phyloP scores from a whole-genome alignment of 2,329 filamentous ascomycete genomes.

The Fusarium albidum region DNA sequence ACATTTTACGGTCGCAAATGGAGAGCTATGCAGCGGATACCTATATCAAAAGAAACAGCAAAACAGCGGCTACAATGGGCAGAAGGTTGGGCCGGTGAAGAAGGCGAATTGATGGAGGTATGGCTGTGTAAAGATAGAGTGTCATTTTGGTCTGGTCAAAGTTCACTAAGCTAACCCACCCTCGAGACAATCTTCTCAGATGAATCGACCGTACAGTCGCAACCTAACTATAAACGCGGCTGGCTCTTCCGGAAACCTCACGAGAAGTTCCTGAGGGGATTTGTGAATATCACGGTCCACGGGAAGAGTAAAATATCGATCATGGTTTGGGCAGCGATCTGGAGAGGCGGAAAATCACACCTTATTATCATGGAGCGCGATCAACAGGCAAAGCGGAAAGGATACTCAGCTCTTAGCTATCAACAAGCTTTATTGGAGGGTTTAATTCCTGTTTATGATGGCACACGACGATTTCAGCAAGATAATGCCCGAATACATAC shows the following conservation, averaged over 20 bases:
- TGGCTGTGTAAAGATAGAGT: background rate
- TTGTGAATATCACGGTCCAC: too few species aligned
- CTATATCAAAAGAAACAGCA: background rate
- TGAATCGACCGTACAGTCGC: too few species aligned
- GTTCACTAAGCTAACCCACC: background rate
- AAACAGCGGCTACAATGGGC: background rate
- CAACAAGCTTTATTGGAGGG: background rate
- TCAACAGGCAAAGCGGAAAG: background rate
- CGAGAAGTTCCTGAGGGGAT: too few species aligned
- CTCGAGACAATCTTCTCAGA: too few species aligned
- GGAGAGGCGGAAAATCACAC: background rate
- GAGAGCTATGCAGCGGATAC: too few species aligned
- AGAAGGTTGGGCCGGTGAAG: background rate
- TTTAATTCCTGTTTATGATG: background rate
- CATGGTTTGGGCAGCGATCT: slow-evolving; percentile 6
- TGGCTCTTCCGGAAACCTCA: too few species aligned
- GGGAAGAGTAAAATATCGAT: slow-evolving; percentile 4
- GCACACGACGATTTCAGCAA: background rate
- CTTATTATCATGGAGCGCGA: background rate
- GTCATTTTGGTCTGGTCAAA: too few species aligned
- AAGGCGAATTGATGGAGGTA: background rate
- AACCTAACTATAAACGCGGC: too few species aligned
- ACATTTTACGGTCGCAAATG: background rate
- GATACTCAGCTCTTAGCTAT: background rate
- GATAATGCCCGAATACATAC: background rate